phyloP scores from a whole-genome alignment of 495 filamentous ascomycete species.

The Cenococcum geophilum region DNA sequence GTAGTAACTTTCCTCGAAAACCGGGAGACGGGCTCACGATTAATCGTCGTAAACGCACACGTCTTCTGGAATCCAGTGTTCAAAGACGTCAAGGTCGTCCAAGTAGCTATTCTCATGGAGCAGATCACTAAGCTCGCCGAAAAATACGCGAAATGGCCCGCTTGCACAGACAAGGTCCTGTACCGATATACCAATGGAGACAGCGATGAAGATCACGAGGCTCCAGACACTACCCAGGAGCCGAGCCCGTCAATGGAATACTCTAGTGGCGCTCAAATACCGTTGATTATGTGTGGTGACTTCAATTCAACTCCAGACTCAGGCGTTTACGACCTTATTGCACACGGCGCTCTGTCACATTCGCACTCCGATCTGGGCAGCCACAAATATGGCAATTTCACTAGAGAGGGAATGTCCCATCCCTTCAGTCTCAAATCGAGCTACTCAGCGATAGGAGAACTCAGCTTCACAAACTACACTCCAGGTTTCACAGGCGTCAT shows the following conservation, averaged over 20 bases:
- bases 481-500: conserved; percentile 84
- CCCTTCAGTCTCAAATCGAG: conserved; percentile 89
- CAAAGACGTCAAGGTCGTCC: conserved; percentile 89
- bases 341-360: conserved; percentile 62
- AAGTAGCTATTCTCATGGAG: conserved; percentile 91
- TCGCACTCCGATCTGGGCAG: conserved; percentile 70
- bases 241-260: conserved; percentile 71
- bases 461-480: conserved; percentile 94
- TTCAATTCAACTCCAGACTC: conserved; percentile 86
- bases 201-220: conserved; percentile 46
- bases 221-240: conserved; percentile 41
- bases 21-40: conserved; percentile 70
- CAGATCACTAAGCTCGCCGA: conserved; percentile 76
- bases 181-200: conserved; percentile 59
- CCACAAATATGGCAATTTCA: conserved; percentile 82
- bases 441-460: conserved; percentile 70
- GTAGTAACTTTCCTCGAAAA: conserved; percentile 89
- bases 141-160: conserved; percentile 66
- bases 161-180: conserved; percentile 72
- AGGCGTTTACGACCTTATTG: conserved; percentile 81
- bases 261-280: conserved; percentile 74
- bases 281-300: conserved; percentile 86
- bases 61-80: conserved; percentile 88
- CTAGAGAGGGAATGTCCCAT: conserved; percentile 81
- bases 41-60: conserved; percentile 91